Conservation (phyloP, 192 early-diverging fungal genomes). For the Gamsiella multidivaricata region DNA sequence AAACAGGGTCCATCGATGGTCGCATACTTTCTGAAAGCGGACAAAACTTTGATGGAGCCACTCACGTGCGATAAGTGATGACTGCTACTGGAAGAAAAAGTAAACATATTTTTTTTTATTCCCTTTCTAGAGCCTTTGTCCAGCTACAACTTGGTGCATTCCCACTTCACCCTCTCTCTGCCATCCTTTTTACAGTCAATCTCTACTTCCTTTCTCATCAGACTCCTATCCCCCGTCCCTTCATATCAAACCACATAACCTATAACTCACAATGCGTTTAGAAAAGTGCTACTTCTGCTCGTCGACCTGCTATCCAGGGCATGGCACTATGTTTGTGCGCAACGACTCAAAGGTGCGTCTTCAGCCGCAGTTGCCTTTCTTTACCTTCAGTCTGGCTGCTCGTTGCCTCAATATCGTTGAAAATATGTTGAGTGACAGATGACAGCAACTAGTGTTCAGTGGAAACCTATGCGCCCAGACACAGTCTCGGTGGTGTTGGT, state of each 20-base stretch:
- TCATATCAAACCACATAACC: not conserved
- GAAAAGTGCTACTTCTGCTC: slow-evolving; percentile 99
- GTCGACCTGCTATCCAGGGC: slow-evolving; percentile 95
- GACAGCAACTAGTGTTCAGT: too few relatives aligned
- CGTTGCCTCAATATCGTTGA: not conserved
- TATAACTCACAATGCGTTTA: slow-evolving; percentile 80
- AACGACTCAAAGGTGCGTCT: slow-evolving; percentile 97
- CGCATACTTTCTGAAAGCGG: too few relatives aligned
- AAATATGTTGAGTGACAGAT: not conserved
- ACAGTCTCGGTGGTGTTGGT: too few relatives aligned
- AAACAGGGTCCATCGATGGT: too few relatives aligned
- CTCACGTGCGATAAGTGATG: not conserved
- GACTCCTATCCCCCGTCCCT: not conserved
- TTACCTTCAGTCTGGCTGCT: not conserved
- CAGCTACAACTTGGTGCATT: too few relatives aligned
- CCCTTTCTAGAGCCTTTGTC: not conserved
- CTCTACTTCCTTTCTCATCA: not conserved
- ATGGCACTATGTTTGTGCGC: slow-evolving; percentile 98
- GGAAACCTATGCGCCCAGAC: too few relatives aligned
- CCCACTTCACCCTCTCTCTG: too few relatives aligned
- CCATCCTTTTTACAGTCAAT: too few relatives aligned
- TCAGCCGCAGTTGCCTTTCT: not conserved
- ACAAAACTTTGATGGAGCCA: too few relatives aligned
- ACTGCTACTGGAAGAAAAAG: slow-evolving; percentile 4
- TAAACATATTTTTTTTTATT: not conserved